Base-by-base conservation (phyloP, 176 grass and related monocot species). In the Zoysia pacifica region DNA sequence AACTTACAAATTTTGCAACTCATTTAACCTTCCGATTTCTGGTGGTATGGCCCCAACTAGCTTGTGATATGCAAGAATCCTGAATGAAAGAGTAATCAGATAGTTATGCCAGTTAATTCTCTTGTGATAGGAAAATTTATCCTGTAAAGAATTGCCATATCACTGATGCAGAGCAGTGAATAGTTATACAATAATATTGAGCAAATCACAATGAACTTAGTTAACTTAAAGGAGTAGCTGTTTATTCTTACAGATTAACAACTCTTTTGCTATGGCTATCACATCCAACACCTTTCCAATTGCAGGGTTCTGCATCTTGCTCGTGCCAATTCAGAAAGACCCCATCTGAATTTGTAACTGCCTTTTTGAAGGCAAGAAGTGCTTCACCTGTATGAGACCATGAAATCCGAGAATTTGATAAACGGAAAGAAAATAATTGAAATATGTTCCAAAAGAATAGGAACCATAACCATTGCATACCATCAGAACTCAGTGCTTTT, bases 31-130 rank as follows among this genome's bases (percentile, higher is more conserved):
- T 84, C 93, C 93, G 77, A 99, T 89, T 88, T 99, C 97, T 80
- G 93, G 88, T 65, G 93, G 89, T 93, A 99, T 99, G 40, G 97
- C 86, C 38, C 97, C 97, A 70, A 91, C 85, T 73, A 99, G 89
- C 78, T 88, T 99, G 86, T 88, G 90, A 77, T 90, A 89, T n/a
- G 84, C 84, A 77, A 99, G 90, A 82, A 72, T 84, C 86, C 97
- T 99, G 83, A 86, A 93, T 62, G 39, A 44, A 76, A 65, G 18
- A 60, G 9, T 67, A 42, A 46, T 60, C 56, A 77, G 60, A 81
- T 69, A 77, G 71, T 61, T 76, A 84, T 71, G 28, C 11, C 12
- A 69, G 59, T 62, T 51, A 48, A 59, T 59, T 71, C 11, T 61
- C 28, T 28, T 28, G 28, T 28, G 28, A 28, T 28, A 70, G 56